A percentile compares a stretch with the other conserved stretches of the same genome.
phyloP scores from a whole-genome alignment of 495 filamentous ascomycete species.

The Aspergillus leporis region DNA sequence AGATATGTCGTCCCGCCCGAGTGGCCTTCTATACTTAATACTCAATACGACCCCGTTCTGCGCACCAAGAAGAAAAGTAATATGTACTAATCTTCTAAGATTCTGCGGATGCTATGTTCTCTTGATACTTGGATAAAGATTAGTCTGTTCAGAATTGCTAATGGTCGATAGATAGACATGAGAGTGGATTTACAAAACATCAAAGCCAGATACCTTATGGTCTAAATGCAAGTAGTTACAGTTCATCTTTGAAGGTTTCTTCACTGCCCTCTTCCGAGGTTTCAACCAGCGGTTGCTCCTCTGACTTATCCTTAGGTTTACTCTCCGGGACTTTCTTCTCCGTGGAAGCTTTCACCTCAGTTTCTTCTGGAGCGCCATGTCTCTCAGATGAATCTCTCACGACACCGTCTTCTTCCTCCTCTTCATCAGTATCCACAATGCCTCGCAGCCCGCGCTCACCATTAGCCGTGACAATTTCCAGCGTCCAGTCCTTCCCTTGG shows the following conservation, averaged over 20 bases:
- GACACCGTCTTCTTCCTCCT: conserved; percentile 26
- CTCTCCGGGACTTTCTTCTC: conserved; percentile 37
- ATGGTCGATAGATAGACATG: background rate
- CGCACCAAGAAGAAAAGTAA: no score
- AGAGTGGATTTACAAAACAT: background rate
- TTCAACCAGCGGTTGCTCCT: conserved; percentile 10
- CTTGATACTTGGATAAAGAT: background rate
- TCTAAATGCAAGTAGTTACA: conserved; percentile 32
- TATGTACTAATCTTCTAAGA: no score
- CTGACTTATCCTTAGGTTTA: conserved; percentile 1
- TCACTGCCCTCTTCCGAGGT: conserved; percentile 43
- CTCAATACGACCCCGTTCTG: no score
- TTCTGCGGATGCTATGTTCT: no score
- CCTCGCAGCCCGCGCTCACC: conserved; percentile 52
- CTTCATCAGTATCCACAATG: conserved; percentile 38
- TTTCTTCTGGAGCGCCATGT: background rate
- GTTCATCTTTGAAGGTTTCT: conserved; percentile 57
- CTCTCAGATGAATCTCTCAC: background rate
- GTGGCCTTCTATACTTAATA: no score
- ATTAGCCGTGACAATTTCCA: conserved; percentile 48
- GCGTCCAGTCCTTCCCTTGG: conserved; percentile 46
- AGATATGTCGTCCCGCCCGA: no score
- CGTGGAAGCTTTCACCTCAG: background rate
- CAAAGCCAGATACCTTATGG: background rate
- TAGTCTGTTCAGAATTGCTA: background rate